Conservation (phyloP, 73 alveolate species). For the Effrenium voratum region DNA sequence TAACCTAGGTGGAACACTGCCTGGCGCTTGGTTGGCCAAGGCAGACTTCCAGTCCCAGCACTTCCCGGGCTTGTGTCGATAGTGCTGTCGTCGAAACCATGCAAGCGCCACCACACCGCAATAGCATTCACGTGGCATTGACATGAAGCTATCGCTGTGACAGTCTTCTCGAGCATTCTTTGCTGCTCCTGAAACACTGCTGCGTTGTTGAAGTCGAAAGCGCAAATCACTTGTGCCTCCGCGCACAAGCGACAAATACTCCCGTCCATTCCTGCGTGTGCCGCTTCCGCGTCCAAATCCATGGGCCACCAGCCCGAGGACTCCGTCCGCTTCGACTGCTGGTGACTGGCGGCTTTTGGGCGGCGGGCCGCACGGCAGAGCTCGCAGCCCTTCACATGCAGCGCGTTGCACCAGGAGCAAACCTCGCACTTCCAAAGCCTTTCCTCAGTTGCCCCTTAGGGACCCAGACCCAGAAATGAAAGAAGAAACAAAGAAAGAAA, state of each 20-base stretch:
- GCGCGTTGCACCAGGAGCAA: conserved; percentile 44
- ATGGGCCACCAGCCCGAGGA: conserved; percentile 80
- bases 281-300: conserved; percentile 38
- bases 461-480: too few species aligned
- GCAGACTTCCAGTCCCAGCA: background rate
- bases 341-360: background rate
- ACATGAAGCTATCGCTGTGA: background rate
- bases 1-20: conserved; percentile 69
- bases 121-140: conserved; percentile 42
- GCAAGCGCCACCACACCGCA: conserved; percentile 79
- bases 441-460: too few species aligned
- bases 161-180: background rate
- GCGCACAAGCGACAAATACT: conserved; percentile 49
- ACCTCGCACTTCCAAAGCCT: conserved; percentile 58
- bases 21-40: conserved; percentile 58
- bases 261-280: background rate
- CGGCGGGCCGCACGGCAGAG: conserved; percentile 4
- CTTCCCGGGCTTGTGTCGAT: conserved; percentile 28
- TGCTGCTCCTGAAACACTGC: conserved; percentile 55
- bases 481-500: too few species aligned
- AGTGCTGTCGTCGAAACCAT: background rate
- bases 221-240: conserved; percentile 21
- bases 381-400: conserved; percentile 46
- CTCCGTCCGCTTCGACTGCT: background rate
- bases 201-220: conserved; percentile 47